A percentile compares a stretch with the other conserved stretches of the same genome.
Conservation (phyloP, 345 rosid species). For the Schrenkiella parvula region DNA sequence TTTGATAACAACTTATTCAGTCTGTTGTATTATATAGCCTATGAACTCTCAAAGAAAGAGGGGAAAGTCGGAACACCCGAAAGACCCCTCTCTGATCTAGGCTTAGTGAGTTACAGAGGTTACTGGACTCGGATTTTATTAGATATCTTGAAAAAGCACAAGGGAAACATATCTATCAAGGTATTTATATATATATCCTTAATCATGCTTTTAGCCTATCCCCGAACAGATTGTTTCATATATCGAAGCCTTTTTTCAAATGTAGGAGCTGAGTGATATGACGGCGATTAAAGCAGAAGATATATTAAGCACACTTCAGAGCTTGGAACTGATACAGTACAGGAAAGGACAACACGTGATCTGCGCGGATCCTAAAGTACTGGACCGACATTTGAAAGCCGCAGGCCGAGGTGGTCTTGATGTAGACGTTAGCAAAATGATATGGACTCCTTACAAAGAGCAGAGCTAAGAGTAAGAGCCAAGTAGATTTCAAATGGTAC, state of each 20-base stretch:
- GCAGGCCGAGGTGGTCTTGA: slow-evolving; percentile 97
- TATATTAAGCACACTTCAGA: slow-evolving; percentile 87
- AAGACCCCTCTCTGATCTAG: slow-evolving; percentile 97
- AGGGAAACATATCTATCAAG: slow-evolving; percentile 98
- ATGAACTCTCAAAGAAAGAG: slow-evolving; percentile 98
- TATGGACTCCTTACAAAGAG: slow-evolving; percentile 98
- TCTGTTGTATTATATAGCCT: slow-evolving; percentile 55
- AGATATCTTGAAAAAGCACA: slow-evolving; percentile 97
- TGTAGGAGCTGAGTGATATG: slow-evolving; percentile 98
- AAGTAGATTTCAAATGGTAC: not conserved
- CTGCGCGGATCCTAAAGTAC: slow-evolving; percentile 95
- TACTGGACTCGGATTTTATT: slow-evolving; percentile 95
- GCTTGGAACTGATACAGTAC: slow-evolving; percentile 93
- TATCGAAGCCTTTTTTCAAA: not conserved
- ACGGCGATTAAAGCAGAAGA: slow-evolving; percentile 98
- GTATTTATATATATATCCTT: slow-evolving; percentile 32
- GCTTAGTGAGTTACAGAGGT: slow-evolving; percentile 92
- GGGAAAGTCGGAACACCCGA: slow-evolving; percentile 99
- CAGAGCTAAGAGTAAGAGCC: slow-evolving; percentile 46
- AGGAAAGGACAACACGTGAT: slow-evolving; percentile 98
- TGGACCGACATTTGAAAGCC: slow-evolving; percentile 97
- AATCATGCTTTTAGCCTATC: not conserved
- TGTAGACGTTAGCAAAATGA: slow-evolving; percentile 93
- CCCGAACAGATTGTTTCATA: not conserved
- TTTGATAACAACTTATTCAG: not conserved